Evolutionary conservation across 257 asterid genomes (phyloP).

Genomic region (Leonotis leonurus): DNA sequence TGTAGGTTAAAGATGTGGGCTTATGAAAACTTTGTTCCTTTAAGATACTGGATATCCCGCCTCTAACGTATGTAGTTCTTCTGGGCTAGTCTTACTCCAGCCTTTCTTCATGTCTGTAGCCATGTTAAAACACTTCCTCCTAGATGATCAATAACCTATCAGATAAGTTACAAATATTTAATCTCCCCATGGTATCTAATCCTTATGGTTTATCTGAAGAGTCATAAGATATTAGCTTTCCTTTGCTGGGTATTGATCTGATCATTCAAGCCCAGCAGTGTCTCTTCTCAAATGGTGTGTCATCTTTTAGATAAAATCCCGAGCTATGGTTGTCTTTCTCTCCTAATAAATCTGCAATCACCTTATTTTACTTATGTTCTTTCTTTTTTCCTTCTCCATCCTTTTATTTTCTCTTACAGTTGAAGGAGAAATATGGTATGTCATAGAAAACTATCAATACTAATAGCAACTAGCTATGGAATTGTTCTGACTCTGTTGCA

Average conservation of each 20-base stretch:
- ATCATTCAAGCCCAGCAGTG: no score
- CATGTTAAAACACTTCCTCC: no score
- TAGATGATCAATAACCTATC: background rate
- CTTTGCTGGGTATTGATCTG: background rate
- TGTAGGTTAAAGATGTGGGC: background rate
- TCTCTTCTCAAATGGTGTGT: no score
- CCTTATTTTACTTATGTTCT: background rate
- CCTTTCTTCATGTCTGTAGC: background rate
- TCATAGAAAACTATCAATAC: background rate
- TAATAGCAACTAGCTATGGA: background rate
- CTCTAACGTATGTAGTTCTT: background rate
- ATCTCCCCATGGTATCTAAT: background rate
- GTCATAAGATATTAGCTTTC: background rate
- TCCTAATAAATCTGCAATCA: background rate
- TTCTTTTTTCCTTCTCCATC: no score
- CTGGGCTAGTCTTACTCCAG: background rate
- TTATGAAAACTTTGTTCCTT: background rate
- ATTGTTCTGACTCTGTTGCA: background rate
- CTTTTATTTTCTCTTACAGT: no score
- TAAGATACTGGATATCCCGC: background rate
- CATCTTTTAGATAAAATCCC: background rate
- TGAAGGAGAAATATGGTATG: background rate
- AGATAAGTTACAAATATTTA: background rate
- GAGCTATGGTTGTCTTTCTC: background rate
- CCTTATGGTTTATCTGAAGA: background rate